Evolutionary conservation across 1,284 basidiomycete genomes (phyloP).

Genomic region (Cryptococcus neoformans): DNA sequence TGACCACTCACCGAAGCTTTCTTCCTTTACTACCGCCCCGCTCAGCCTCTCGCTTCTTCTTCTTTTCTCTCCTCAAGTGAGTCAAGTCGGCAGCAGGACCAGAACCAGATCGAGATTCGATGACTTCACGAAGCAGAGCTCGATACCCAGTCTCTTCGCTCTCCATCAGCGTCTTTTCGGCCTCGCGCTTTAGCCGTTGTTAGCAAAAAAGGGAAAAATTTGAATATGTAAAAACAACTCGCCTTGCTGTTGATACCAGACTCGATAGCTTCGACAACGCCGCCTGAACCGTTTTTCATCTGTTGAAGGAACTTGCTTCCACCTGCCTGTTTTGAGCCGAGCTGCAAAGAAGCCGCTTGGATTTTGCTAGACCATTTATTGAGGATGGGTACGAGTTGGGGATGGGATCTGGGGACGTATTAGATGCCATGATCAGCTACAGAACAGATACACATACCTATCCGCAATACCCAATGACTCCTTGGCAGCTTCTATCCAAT

Average conservation of each 20-base stretch:
- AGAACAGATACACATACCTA: slow-evolving; percentile 22
- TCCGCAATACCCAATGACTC: slow-evolving; percentile 37
- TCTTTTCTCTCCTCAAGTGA: slow-evolving; percentile 52
- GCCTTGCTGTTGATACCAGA: slow-evolving; percentile 34
- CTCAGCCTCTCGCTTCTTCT: slow-evolving; percentile 75
- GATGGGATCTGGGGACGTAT: slow-evolving; percentile 57
- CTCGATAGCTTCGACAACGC: slow-evolving; percentile 44
- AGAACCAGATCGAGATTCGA: slow-evolving; percentile 56
- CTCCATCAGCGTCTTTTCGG: slow-evolving; percentile 51
- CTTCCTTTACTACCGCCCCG: slow-evolving; percentile 91
- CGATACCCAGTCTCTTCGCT: slow-evolving; percentile 86
- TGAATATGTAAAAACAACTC: slow-evolving; percentile 5
- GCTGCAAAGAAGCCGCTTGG: slow-evolving; percentile 69
- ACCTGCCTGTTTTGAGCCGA: slow-evolving; percentile 35
- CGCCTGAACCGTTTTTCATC: slow-evolving; percentile 53
- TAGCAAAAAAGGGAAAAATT: not conserved
- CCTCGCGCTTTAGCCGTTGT: slow-evolving; percentile 11
- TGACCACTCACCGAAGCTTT: slow-evolving; percentile 63
- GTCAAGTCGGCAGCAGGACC: slow-evolving; percentile 28
- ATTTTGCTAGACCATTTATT: slow-evolving; percentile 92
- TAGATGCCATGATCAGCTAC: not conserved
- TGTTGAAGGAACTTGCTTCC: slow-evolving; percentile 60
- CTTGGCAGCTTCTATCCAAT: slow-evolving; percentile 33
- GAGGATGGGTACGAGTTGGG: slow-evolving; percentile 68
- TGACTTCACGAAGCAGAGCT: slow-evolving; percentile 80